Evolutionary conservation across 257 asterid genomes (phyloP).

Genomic region (Solanum medicagineum): DNA sequence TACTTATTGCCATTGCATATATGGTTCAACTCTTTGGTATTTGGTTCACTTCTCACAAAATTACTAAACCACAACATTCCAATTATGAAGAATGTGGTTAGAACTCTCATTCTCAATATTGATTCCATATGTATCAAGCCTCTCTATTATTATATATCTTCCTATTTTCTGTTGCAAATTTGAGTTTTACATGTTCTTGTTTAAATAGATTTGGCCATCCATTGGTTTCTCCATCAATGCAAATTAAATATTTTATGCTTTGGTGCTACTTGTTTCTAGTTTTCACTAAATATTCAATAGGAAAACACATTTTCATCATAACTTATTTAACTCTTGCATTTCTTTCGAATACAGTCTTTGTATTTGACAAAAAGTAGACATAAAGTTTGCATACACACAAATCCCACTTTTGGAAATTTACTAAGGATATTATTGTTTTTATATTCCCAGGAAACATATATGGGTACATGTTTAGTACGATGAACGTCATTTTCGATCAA

Average conservation of each 20-base stretch:
- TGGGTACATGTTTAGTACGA: neutral
- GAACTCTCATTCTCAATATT: neutral
- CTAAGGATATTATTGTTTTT: neutral
- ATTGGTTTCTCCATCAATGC: neutral
- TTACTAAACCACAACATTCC: neutral
- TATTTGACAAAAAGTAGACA: no score
- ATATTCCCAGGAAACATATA: neutral
- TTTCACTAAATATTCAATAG: neutral
- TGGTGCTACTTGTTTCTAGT: neutral
- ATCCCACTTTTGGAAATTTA: neutral
- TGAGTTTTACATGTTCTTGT: neutral
- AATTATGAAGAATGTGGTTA: neutral
- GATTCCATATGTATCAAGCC: neutral
- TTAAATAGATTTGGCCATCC: neutral
- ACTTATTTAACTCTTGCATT: no score
- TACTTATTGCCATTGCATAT: neutral
- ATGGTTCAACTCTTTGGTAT: neutral
- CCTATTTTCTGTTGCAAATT: neutral
- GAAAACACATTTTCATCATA: neutral
- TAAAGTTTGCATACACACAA: neutral
- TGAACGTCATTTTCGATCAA: no score
- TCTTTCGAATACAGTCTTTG: no score
- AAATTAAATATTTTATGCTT: neutral
- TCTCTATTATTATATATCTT: neutral
- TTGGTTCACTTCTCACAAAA: neutral